These are phyloP conservation scores for Hygrophila difformis DNA, from an alignment of 257 asterid genomes.

Conservation along the genomic window DNA sequence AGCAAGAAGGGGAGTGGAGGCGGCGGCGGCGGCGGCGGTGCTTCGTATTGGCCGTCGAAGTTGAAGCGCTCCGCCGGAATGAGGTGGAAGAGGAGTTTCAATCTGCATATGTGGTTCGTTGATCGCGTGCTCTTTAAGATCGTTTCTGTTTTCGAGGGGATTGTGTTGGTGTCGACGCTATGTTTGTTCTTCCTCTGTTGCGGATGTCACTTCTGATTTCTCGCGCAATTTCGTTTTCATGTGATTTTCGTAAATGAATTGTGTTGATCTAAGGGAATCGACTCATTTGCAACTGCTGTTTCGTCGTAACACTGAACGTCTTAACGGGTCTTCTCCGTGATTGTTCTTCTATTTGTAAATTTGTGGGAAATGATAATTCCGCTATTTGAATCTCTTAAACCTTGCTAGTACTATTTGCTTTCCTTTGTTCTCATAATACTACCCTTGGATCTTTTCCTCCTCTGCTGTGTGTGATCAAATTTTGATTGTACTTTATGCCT, in stretches of 20 bases:
- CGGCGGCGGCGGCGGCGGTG: conserved; percentile 15
- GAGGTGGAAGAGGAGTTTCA: conserved; percentile 62
- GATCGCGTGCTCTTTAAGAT: conserved; percentile 58
- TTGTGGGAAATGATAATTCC: too few species aligned
- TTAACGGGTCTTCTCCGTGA: too few species aligned
- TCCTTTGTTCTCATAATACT: too few species aligned
- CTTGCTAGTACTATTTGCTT: too few species aligned
- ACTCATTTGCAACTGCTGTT: conserved; percentile 7
- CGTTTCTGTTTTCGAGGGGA: conserved; percentile 54
- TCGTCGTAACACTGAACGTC: not conserved
- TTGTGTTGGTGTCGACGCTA: conserved; percentile 43
- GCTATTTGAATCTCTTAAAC: too few species aligned
- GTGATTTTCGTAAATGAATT: too few species aligned
- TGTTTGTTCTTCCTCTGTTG: conserved; percentile 64
- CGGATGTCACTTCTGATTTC: conserved; percentile 65
- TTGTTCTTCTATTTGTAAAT: too few species aligned
- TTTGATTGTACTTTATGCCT: too few species aligned
- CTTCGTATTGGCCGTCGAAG: conserved; percentile 38
- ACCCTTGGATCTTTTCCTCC: too few species aligned
- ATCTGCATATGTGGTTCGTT: conserved; percentile 54
- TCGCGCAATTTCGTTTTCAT: not conserved
- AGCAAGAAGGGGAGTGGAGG: conserved; percentile 30
- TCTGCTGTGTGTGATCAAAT: too few species aligned
- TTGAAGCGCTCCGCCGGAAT: conserved; percentile 42
- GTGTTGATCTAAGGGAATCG: conserved; percentile 9